Conservation (phyloP, 345 rosid species). For the Ricinus communis region DNA sequence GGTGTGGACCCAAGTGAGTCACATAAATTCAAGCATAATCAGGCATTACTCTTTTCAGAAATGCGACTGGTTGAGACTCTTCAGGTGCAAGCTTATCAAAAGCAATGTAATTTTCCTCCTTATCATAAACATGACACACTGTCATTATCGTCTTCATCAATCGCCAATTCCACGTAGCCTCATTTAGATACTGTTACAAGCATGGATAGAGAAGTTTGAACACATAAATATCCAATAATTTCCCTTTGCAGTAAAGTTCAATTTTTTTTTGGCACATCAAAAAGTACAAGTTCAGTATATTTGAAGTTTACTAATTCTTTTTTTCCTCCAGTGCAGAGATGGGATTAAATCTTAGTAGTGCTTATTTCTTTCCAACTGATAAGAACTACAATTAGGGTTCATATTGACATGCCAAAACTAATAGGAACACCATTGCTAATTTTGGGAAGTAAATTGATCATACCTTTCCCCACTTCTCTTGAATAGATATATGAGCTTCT, state of each 20-base stretch:
- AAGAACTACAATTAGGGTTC: background rate
- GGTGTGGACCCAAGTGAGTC: background rate
- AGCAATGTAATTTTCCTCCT: constrained; percentile 63
- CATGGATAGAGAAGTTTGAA: background rate
- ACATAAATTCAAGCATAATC: constrained; percentile 46
- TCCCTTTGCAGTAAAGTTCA: background rate
- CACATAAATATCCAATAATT: background rate
- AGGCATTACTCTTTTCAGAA: constrained; percentile 79
- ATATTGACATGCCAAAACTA: background rate
- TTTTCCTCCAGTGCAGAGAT: background rate
- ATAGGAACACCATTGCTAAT: background rate
- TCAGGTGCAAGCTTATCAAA: constrained; percentile 70
- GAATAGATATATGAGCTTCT: constrained; percentile 71
- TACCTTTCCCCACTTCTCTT: constrained; percentile 95
- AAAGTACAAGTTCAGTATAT: too few relatives aligned
- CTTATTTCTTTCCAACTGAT: background rate
- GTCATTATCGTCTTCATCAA: constrained; percentile 95
- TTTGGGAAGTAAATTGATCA: constrained; percentile 1
- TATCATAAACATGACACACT: constrained; percentile 70
- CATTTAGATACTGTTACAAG: constrained; percentile 70
- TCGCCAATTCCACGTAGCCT: constrained; percentile 91
- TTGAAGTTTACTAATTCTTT: background rate
- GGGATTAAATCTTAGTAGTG: background rate
- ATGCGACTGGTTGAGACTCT: constrained; percentile 66
- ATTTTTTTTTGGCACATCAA: background rate